Evolutionary conservation across 352 stramenopile species (phyloP).

Genomic region (Phytophthora agathidicida): DNA sequence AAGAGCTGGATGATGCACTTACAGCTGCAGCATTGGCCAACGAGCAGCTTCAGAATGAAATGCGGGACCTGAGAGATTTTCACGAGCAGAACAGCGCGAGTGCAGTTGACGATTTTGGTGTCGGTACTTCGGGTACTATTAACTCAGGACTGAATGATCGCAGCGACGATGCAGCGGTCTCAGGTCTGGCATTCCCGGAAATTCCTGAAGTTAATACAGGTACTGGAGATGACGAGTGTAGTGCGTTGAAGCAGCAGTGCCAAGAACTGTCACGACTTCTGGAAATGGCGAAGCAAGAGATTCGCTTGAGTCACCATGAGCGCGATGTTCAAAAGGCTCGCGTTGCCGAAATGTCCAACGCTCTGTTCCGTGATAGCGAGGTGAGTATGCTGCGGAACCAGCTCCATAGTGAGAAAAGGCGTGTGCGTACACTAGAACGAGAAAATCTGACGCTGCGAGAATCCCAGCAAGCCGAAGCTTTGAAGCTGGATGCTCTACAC

Average conservation of each 20-base stretch:
- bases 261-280: constrained; percentile 57
- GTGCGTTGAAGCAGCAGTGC: constrained; percentile 47
- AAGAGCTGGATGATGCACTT: constrained; percentile 18
- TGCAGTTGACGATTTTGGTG: constrained; percentile 8
- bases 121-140: neutral
- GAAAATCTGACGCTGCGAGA: constrained; percentile 64
- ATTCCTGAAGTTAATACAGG: neutral
- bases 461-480: constrained; percentile 46
- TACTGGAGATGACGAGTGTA: constrained; percentile 17
- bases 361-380: constrained; percentile 57
- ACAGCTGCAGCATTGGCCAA: constrained; percentile 17
- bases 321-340: constrained; percentile 52
- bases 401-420: constrained; percentile 65
- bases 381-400: constrained; percentile 55
- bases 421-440: constrained; percentile 61
- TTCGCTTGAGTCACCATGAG: constrained; percentile 67
- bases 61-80: constrained; percentile 52
- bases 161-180: constrained; percentile 22
- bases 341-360: constrained; percentile 56
- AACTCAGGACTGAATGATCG: constrained; percentile 1
- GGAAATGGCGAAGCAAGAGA: constrained; percentile 79
- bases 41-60: constrained; percentile 43
- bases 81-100: constrained; percentile 37
- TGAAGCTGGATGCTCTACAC: constrained; percentile 49
- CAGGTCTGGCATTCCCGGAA: constrained; percentile 7